phyloP scores from a whole-genome alignment of 805 yeast genomes.

The Kodamaea hsintzibuensis region DNA sequence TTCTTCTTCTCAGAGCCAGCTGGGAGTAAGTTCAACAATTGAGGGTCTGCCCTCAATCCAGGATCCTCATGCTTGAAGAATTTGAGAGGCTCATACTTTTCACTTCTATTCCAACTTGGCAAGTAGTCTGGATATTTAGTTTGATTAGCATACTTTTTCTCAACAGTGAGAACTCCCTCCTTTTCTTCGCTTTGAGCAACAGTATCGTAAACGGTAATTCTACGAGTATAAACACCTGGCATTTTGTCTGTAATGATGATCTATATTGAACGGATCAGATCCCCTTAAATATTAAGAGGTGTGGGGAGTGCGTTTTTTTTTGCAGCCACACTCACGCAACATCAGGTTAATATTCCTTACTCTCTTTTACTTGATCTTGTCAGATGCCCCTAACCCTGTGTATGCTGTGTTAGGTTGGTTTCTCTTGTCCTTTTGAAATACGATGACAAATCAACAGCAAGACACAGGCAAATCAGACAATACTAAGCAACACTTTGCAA shows the following conservation, averaged over 20 bases:
- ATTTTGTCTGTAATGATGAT: not conserved
- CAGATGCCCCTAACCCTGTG: too few species aligned
- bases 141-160: constrained; percentile 8
- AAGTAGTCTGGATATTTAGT: constrained; percentile 14
- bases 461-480: not conserved
- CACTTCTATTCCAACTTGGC: constrained; percentile 20
- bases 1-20: constrained; percentile 5
- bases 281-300: not conserved
- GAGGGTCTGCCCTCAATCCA: constrained; percentile 18
- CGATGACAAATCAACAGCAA: not conserved
- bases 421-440: not conserved
- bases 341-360: not conserved
- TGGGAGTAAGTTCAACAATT: constrained; percentile 14
- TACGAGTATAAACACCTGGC: constrained; percentile 15
- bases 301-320: not conserved
- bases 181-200: constrained; percentile 17
- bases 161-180: constrained; percentile 21
- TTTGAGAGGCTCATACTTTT: constrained; percentile 16
- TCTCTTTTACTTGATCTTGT: too few species aligned
- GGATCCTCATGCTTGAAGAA: constrained; percentile 18
- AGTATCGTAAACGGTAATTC: constrained; percentile 24
- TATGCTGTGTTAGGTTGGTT: too few species aligned
- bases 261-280: not conserved
- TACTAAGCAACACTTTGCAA: not conserved
- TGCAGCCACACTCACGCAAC: constrained; percentile 10